Evolutionary conservation across 139 green algal genomes (phyloP).

Genomic region (Haematococcus lacustris): DNA sequence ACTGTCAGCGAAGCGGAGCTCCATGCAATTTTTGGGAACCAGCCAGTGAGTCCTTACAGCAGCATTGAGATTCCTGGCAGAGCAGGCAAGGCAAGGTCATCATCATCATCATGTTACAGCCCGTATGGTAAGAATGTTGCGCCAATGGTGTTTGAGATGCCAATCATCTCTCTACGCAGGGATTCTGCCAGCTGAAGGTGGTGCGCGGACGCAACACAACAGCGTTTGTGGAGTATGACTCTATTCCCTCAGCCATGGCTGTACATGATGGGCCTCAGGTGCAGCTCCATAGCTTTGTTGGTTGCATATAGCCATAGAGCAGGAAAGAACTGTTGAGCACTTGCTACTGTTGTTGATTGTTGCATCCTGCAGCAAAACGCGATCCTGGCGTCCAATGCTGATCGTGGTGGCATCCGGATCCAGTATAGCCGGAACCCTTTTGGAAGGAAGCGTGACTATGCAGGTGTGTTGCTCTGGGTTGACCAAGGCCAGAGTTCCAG

Average conservation of each 20-base stretch:
- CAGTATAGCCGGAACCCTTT: slow-evolving; percentile 86
- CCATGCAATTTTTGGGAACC: slow-evolving; percentile 44
- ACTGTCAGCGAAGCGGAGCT: slow-evolving; percentile 64
- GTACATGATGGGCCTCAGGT: no score
- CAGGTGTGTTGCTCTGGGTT: slow-evolving; percentile 15
- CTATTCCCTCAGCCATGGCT: no score
- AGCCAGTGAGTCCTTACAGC: slow-evolving; percentile 4
- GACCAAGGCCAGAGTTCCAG: no score
- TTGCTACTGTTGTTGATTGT: background rate
- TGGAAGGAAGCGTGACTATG: slow-evolving; percentile 68
- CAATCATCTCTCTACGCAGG: no score
- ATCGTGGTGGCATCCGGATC: slow-evolving; percentile 73
- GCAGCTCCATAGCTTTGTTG: background rate
- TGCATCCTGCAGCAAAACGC: slow-evolving; percentile 9
- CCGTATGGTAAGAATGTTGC: no score
- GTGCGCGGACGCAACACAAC: slow-evolving; percentile 46
- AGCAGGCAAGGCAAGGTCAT: no score
- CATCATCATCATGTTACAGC: no score
- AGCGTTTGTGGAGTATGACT: slow-evolving; percentile 71
- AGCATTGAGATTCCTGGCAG: no score
- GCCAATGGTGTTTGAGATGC: no score
- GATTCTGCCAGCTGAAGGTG: slow-evolving; percentile 82
- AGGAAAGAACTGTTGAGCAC: background rate
- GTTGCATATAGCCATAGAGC: background rate
- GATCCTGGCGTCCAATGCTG: slow-evolving; percentile 42